These are phyloP conservation scores for Phlebopus sp. DNA, from an alignment of 1,284 basidiomycete species.

Conservation along the genomic window DNA sequence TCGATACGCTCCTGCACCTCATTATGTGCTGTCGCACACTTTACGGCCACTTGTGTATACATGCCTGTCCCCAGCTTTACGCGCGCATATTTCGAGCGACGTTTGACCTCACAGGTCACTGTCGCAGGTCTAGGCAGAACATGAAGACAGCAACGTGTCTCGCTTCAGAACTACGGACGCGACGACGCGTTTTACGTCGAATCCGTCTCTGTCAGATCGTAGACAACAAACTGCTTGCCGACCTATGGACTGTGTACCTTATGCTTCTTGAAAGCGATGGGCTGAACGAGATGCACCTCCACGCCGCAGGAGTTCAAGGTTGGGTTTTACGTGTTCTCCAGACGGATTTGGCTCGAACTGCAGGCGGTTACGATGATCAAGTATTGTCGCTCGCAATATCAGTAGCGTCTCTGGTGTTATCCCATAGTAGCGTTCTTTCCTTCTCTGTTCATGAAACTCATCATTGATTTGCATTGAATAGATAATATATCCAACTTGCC, in stretches of 20 bases:
- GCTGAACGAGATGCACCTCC: constrained; percentile 43
- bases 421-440: constrained; percentile 33
- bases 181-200: constrained; percentile 44
- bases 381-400: constrained; percentile 28
- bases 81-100: constrained; percentile 53
- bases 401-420: constrained; percentile 35
- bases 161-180: constrained; percentile 43
- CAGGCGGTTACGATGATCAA: constrained; percentile 12
- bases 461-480: constrained; percentile 28
- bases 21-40: constrained; percentile 43
- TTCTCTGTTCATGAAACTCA: constrained; percentile 22
- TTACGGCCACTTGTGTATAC: constrained; percentile 41
- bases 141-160: constrained; percentile 43
- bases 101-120: constrained; percentile 49
- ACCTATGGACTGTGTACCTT: constrained; percentile 50
- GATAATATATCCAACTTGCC: constrained; percentile 35
- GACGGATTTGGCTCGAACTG: constrained; percentile 12
- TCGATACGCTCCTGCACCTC: constrained; percentile 41
- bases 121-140: constrained; percentile 31
- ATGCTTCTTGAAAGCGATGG: constrained; percentile 50
- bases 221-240: constrained; percentile 30
- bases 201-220: constrained; percentile 37
- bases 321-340: constrained; percentile 32
- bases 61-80: constrained; percentile 56
- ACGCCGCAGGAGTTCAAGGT: constrained; percentile 33